Percentiles rank a stretch among this genome's conserved stretches.
Conservation (phyloP, 441 rosid species). For the Dalechampia spathulata region DNA sequence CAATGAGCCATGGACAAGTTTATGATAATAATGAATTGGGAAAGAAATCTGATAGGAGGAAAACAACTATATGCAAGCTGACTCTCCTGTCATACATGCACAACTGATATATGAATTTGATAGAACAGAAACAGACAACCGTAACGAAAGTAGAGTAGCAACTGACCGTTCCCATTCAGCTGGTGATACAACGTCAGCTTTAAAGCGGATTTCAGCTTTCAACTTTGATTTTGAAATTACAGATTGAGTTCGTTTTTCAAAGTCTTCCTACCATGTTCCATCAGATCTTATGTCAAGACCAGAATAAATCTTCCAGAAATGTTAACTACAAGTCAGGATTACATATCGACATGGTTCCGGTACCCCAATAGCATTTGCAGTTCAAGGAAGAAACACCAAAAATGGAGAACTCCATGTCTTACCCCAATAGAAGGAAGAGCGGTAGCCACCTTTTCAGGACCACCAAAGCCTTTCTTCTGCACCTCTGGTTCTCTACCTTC, state of each 20-base stretch:
- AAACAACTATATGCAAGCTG: neutral
- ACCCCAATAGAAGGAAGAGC: conserved; percentile 93
- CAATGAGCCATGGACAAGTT: neutral
- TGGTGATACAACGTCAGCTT: conserved; percentile 62
- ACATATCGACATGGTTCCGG: neutral
- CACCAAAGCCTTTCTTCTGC: conserved; percentile 86
- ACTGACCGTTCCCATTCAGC: conserved; percentile 88
- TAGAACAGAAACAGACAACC: neutral
- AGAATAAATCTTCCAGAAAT: neutral
- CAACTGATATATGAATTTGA: neutral
- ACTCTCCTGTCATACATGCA: neutral
- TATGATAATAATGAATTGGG: neutral
- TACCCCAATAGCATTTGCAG: too few relatives aligned
- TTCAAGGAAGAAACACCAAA: neutral
- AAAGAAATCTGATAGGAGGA: neutral
- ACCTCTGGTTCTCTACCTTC: conserved; percentile 45
- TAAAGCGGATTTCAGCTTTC: conserved; percentile 82
- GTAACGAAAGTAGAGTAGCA: conserved; percentile 14
- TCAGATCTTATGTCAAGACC: conserved; percentile 15
- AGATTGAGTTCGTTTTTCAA: conserved; percentile 72
- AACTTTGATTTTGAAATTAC: conserved; percentile 71
- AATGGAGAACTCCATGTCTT: conserved; percentile 12
- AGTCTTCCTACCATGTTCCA: conserved; percentile 60
- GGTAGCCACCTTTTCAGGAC: conserved; percentile 37
- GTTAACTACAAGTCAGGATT: neutral